These are phyloP conservation scores for Podaxis sp. DNA, from an alignment of 768 basidiomycete genomes.

Conservation along the genomic window DNA sequence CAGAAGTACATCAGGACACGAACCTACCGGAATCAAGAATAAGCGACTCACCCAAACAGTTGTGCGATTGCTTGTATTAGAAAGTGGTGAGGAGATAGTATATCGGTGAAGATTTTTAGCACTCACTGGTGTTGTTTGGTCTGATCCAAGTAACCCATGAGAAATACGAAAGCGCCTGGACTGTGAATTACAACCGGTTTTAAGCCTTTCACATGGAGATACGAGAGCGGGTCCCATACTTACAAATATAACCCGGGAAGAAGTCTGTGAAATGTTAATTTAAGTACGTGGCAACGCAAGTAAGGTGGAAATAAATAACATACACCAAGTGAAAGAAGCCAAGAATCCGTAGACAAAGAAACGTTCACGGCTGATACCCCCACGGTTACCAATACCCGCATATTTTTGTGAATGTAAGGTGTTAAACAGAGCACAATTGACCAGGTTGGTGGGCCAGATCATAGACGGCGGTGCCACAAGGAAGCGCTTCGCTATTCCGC, in stretches of 20 bases:
- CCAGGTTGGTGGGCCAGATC: slow-evolving; percentile 71
- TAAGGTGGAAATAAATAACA: slow-evolving; percentile 15
- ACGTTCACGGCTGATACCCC: slow-evolving; percentile 60
- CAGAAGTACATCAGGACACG: neutral
- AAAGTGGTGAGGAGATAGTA: neutral
- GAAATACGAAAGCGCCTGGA: slow-evolving; percentile 51
- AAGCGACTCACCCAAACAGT: slow-evolving; percentile 36
- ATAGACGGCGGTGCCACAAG: slow-evolving; percentile 60
- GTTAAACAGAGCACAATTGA: slow-evolving; percentile 70
- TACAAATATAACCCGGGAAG: slow-evolving; percentile 39
- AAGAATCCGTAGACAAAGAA: slow-evolving; percentile 65
- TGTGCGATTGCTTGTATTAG: slow-evolving; percentile 34
- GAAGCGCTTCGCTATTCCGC: slow-evolving; percentile 68
- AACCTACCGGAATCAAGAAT: neutral
- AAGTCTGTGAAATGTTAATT: slow-evolving; percentile 24
- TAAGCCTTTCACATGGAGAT: neutral
- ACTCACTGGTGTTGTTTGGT: slow-evolving; percentile 42
- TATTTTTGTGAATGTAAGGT: slow-evolving; percentile 70
- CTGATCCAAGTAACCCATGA: slow-evolving; percentile 57
- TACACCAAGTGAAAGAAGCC: slow-evolving; percentile 57
- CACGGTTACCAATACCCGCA: slow-evolving; percentile 55
- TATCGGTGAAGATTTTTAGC: neutral
- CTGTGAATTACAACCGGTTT: slow-evolving; percentile 16
- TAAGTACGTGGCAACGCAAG: slow-evolving; percentile 6
- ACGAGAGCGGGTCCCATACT: slow-evolving; percentile 2